Evolutionary conservation across 495 filamentous ascomycete species (phyloP).

Genomic region (Apodospora peruviana): DNA sequence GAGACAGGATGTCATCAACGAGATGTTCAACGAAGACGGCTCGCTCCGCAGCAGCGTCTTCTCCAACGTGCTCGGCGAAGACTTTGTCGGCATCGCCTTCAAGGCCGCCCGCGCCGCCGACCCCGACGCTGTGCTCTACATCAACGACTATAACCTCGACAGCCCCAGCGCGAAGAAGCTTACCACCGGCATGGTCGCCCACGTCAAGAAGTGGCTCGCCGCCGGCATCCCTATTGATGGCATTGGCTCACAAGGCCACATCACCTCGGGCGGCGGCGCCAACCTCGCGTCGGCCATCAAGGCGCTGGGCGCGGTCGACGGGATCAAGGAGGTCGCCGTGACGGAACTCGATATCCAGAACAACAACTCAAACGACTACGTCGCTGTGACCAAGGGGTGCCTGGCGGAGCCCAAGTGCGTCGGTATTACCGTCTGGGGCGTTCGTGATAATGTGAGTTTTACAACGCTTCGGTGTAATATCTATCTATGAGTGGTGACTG

Average conservation of each 20-base stretch:
- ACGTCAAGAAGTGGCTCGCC: slow-evolving; percentile 62
- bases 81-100: slow-evolving; percentile 57
- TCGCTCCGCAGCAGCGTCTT: slow-evolving; percentile 51
- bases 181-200: slow-evolving; percentile 53
- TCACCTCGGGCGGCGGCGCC: slow-evolving; percentile 42
- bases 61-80: slow-evolving; percentile 53
- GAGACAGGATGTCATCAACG: slow-evolving; percentile 62
- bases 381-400: slow-evolving; percentile 59
- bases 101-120: slow-evolving; percentile 53
- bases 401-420: slow-evolving; percentile 59
- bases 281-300: slow-evolving; percentile 47
- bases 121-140: slow-evolving; percentile 56
- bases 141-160: slow-evolving; percentile 66
- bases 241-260: slow-evolving; percentile 62
- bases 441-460: slow-evolving; percentile 54
- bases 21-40: slow-evolving; percentile 62
- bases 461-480: background rate
- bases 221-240: slow-evolving; percentile 68
- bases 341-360: slow-evolving; percentile 64
- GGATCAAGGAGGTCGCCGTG: slow-evolving; percentile 52
- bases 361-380: slow-evolving; percentile 55
- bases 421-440: slow-evolving; percentile 74
- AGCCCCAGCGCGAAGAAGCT: slow-evolving; percentile 42
- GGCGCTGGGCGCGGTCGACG: slow-evolving; percentile 47
- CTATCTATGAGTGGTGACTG: background rate